Percentiles rank a stretch among this genome's conserved stretches.
These are phyloP conservation scores for Berkeleyomyces basicola DNA, from an alignment of 2,329 filamentous ascomycete genomes.

Conservation along the genomic window DNA sequence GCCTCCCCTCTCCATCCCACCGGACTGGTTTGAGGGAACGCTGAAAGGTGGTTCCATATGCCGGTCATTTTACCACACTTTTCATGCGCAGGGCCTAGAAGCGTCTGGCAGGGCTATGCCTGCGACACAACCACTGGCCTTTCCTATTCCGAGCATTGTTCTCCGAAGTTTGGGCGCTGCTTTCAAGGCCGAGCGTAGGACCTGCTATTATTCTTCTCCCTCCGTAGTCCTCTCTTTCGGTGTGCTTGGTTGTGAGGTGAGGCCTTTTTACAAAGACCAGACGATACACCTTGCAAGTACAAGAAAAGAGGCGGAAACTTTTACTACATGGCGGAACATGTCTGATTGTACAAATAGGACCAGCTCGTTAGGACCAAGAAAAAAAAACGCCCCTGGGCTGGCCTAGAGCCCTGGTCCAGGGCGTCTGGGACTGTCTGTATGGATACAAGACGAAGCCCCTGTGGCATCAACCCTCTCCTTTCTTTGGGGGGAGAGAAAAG, in stretches of 20 bases:
- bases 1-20: neutral
- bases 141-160: neutral
- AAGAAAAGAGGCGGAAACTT: neutral
- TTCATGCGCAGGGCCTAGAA: neutral
- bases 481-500: neutral
- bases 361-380: neutral
- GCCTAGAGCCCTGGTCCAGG: neutral
- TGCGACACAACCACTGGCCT: neutral
- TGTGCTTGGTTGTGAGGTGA: neutral
- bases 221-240: neutral
- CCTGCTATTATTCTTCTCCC: neutral
- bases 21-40: neutral
- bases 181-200: neutral
- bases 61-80: neutral
- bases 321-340: neutral
- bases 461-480: neutral
- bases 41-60: neutral
- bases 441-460: neutral
- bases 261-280: neutral
- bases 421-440: neutral
- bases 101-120: neutral
- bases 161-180: neutral
- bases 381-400: neutral
- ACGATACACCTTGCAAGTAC: neutral
- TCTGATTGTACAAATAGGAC: neutral